Evolutionary conservation across 768 basidiomycete species (phyloP).

Genomic region (Neoboletus brunneissimus): DNA sequence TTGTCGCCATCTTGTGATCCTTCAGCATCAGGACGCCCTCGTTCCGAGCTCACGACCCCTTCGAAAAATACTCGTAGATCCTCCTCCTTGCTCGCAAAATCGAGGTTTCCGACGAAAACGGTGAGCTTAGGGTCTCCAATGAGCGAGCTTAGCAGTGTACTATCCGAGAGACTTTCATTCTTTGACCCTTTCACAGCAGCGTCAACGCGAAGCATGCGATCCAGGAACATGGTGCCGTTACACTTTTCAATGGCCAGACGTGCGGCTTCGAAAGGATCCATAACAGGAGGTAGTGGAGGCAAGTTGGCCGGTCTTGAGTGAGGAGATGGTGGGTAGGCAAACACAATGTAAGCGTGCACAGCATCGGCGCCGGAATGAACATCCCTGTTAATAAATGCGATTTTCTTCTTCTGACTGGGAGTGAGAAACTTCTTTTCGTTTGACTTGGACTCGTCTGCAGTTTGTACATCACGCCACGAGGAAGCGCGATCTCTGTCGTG

Average conservation of each 20-base stretch:
- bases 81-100: conserved; percentile 89
- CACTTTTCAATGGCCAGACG: conserved; percentile 51
- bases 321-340: conserved; percentile 62
- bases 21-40: conserved; percentile 50
- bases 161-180: conserved; percentile 15
- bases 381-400: conserved; percentile 92
- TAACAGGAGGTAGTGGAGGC: conserved; percentile 45
- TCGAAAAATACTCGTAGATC: conserved; percentile 88
- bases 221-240: conserved; percentile 74
- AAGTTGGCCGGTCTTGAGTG: conserved; percentile 45
- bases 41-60: conserved; percentile 63
- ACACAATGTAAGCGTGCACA: conserved; percentile 89
- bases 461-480: conserved; percentile 51
- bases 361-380: conserved; percentile 75
- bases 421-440: conserved; percentile 70
- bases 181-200: conserved; percentile 41
- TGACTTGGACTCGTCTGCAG: conserved; percentile 41
- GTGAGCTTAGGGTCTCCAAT: conserved; percentile 72
- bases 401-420: conserved; percentile 84
- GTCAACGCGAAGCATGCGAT: conserved; percentile 78
- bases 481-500: conserved; percentile 60
- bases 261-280: conserved; percentile 75
- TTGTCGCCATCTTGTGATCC: conserved; percentile 34
- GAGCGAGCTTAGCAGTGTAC: conserved; percentile 22
- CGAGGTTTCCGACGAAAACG: conserved; percentile 89